Conservation (phyloP, 192 early-diverging fungal species). For the Gonapodya sp. region DNA sequence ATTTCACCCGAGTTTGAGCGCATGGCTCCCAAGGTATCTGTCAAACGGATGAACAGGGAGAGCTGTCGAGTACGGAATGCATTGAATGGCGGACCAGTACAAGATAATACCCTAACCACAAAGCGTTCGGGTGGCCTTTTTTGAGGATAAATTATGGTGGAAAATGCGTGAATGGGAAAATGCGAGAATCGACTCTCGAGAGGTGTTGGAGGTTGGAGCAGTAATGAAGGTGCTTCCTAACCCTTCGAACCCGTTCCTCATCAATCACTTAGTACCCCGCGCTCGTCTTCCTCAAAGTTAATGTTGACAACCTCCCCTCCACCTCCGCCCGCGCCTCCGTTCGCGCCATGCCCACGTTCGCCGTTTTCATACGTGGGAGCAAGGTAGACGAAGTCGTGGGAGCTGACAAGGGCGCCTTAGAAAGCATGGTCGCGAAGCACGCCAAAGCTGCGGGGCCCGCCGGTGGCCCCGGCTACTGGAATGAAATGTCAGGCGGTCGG, state of each 20-base stretch:
- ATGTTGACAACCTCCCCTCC: constrained; percentile 53
- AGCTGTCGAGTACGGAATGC: too few relatives aligned
- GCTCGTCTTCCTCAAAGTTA: constrained; percentile 66
- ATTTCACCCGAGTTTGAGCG: not conserved
- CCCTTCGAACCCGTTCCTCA: not conserved
- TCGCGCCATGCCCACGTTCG: constrained; percentile 50
- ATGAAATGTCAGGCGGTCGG: not conserved
- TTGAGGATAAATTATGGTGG: too few relatives aligned
- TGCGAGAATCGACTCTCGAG: too few relatives aligned
- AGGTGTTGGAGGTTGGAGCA: constrained; percentile 52
- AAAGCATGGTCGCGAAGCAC: not conserved
- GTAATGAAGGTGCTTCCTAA: constrained; percentile 29
- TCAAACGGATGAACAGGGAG: too few relatives aligned
- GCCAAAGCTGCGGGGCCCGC: not conserved
- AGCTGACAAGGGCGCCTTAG: constrained; percentile 21
- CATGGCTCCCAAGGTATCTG: not conserved
- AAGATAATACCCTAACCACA: too few relatives aligned
- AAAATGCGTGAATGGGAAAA: too few relatives aligned
- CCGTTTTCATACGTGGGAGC: constrained; percentile 38
- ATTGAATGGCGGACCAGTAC: too few relatives aligned
- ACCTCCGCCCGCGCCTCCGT: constrained; percentile 15
- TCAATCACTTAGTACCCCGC: constrained; percentile 23
- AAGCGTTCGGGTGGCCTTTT: too few relatives aligned
- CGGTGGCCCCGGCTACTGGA: not conserved
- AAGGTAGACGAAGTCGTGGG: constrained; percentile 45